Base-by-base conservation (phyloP, 2,329 filamentous ascomycete genomes). In the Xylaria sp. region DNA sequence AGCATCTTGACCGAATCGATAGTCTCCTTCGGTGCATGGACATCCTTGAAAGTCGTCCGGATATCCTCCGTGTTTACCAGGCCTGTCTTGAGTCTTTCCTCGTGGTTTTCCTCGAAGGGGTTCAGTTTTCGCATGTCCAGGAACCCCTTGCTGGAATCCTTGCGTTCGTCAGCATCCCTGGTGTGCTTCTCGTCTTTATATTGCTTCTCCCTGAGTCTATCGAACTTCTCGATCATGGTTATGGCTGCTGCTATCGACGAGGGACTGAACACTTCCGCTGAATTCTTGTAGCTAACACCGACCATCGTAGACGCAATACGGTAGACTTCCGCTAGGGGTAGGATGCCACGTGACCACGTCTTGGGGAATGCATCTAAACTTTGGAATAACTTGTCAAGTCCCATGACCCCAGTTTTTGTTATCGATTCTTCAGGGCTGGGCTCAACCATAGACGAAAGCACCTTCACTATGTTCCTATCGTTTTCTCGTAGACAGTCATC, bases 1-100 rank as follows among this genome's bases (percentile, higher is more conserved):
- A 97, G 81, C 4, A 91, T 91, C 69, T 93, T 92, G 50, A 99
- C 80, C 1, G 92, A 89, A 19, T 94, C 90, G 24, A 95, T 89
- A 2, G 91, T 96, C 56, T 92, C 91, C 0, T 80, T 74, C 0
- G 92, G 86, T 1, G 88, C 91, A 64, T 96, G 91, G 18, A 99
- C 89, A 69, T 96, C 90, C 20, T 84, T 80, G 68, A 97, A 99
- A 0, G 91, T 95, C 0, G 90, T 95, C 57, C 86, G 86, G 61
- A 99, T 91, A 64, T 89, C 89, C 43, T 87, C 80, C 6, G 90
- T 85, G 66, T 96, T 86, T 34, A 96, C 86, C 2, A 97, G 87
- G 8, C 93, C 92, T 2, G 84, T 82, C 42, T 96, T 77, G 7
- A 99, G 80, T 63, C 87, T 88, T 71, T 91, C 90, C 71, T 97